Percentiles rank a stretch among this genome's conserved stretches.
Evolutionary conservation across 2,329 filamentous ascomycete genomes (phyloP).

Genomic region (Trichoderma breve): DNA sequence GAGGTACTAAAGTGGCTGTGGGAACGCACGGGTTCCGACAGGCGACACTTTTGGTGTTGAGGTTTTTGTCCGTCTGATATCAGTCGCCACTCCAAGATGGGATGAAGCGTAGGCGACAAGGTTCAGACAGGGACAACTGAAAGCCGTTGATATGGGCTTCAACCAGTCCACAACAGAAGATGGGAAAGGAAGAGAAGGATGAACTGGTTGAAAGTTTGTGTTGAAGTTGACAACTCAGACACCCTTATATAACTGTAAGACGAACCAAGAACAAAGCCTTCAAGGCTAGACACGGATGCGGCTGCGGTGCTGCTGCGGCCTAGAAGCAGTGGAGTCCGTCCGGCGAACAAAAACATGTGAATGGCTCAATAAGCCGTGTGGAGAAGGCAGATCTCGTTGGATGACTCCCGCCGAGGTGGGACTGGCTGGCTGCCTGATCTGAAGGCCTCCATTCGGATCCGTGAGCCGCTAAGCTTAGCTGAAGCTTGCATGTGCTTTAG

Average conservation of each 20-base stretch:
- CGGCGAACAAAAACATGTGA: neutral
- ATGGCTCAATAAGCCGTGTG: neutral
- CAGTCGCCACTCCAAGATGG: neutral
- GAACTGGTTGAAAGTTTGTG: neutral
- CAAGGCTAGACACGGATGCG: neutral
- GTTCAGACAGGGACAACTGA: neutral
- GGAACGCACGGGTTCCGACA: neutral
- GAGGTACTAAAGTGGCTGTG: neutral
- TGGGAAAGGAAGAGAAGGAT: neutral
- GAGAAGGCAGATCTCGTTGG: constrained; percentile 7
- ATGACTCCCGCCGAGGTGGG: constrained; percentile 15
- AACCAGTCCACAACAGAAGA: neutral
- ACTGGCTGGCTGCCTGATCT: constrained; percentile 2
- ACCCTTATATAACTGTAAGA: neutral
- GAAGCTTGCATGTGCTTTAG: neutral
- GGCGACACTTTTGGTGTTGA: neutral
- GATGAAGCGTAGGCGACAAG: neutral
- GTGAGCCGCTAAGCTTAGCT: neutral
- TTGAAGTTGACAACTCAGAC: neutral
- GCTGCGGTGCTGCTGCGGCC: constrained; percentile 10
- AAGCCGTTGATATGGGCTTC: neutral
- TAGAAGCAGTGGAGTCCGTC: neutral
- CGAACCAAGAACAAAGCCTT: neutral
- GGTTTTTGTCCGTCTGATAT: neutral
- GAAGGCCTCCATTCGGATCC: neutral